A percentile compares a stretch with the other conserved stretches of the same genome.
Evolutionary conservation across 768 basidiomycete species (phyloP).

Genomic region (Trametes cinnabarina): DNA sequence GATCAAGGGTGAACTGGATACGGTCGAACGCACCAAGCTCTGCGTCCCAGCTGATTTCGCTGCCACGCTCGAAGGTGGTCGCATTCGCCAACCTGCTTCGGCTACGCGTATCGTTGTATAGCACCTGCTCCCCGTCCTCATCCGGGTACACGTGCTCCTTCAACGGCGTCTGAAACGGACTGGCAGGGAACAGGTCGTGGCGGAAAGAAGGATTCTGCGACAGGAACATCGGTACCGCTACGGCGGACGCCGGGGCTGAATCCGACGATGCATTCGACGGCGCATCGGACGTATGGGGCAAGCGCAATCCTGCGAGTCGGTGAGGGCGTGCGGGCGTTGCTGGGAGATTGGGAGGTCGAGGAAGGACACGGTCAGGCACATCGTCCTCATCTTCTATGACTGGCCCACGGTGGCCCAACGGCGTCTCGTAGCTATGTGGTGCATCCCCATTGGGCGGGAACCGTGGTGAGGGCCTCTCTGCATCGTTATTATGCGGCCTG

Average conservation of each 20-base stretch:
- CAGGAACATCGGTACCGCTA: constrained; percentile 50
- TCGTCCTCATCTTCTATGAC: constrained; percentile 73
- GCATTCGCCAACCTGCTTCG: constrained; percentile 24
- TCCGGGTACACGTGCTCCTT: constrained; percentile 62
- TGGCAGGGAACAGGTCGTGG: constrained; percentile 61
- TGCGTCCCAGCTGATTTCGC: constrained; percentile 75
- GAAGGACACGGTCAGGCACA: constrained; percentile 35
- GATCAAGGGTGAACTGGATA: background rate
- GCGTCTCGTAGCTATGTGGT: constrained; percentile 30
- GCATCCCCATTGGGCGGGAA: constrained; percentile 5
- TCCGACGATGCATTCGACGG: constrained; percentile 48
- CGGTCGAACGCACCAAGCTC: constrained; percentile 55
- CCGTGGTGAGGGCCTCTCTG: constrained; percentile 6
- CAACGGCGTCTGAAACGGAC: constrained; percentile 70
- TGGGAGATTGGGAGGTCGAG: constrained; percentile 38
- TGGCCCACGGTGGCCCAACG: constrained; percentile 52
- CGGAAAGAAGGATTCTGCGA: constrained; percentile 47
- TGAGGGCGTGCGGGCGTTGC: constrained; percentile 43
- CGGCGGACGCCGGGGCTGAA: constrained; percentile 38
- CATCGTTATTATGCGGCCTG: constrained; percentile 11
- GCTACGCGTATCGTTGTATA: constrained; percentile 27
- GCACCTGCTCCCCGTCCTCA: constrained; percentile 67
- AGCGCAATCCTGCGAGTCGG: constrained; percentile 32
- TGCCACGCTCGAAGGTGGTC: constrained; percentile 32
- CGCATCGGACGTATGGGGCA: constrained; percentile 51